These are phyloP conservation scores for Aulographum hederae DNA, from an alignment of 2,329 filamentous ascomycete species.

Conservation along the genomic window DNA sequence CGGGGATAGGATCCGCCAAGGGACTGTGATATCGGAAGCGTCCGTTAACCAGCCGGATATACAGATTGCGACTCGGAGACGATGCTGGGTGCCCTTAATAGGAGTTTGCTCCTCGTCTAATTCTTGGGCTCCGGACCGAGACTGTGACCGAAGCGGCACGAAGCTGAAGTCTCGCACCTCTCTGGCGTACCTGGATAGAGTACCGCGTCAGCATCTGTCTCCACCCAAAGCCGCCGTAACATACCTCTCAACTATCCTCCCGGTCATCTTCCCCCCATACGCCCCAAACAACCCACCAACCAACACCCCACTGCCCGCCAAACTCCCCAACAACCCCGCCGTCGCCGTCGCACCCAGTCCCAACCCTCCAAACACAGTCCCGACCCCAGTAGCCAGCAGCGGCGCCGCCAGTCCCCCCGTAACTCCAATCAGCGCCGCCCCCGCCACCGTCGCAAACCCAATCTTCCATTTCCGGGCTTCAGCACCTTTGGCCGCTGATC, in stretches of 20 bases:
- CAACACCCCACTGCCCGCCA: constrained; percentile 3
- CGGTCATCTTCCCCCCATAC: constrained; percentile 33
- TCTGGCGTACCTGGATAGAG: too few relatives aligned
- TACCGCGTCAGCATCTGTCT: too few relatives aligned
- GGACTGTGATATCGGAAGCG: constrained; percentile 51
- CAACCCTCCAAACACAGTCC: constrained; percentile 3
- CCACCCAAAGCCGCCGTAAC: too few relatives aligned
- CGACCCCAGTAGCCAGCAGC: constrained; percentile 3
- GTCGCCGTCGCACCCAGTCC: constrained; percentile 2
- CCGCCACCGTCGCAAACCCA: constrained; percentile 4
- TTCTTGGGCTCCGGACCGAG: constrained; percentile 34
- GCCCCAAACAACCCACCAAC: constrained; percentile 4
- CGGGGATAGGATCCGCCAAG: constrained; percentile 60
- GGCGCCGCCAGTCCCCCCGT: constrained; percentile 6
- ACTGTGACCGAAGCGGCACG: constrained; percentile 47
- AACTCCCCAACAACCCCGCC: constrained; percentile 2
- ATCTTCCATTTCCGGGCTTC: constrained; percentile 2
- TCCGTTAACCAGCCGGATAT: constrained; percentile 67
- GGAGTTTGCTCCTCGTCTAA: constrained; percentile 22
- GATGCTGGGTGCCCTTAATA: constrained; percentile 24
- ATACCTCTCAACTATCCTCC: constrained; percentile 78
- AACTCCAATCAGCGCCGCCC: constrained; percentile 5
- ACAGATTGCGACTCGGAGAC: constrained; percentile 61
- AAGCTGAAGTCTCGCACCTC: constrained; percentile 85
- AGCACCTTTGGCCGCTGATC: neutral